These are phyloP conservation scores for Tetrapisispora fleetii DNA, from an alignment of 805 yeast genomes.

Conservation along the genomic window DNA sequence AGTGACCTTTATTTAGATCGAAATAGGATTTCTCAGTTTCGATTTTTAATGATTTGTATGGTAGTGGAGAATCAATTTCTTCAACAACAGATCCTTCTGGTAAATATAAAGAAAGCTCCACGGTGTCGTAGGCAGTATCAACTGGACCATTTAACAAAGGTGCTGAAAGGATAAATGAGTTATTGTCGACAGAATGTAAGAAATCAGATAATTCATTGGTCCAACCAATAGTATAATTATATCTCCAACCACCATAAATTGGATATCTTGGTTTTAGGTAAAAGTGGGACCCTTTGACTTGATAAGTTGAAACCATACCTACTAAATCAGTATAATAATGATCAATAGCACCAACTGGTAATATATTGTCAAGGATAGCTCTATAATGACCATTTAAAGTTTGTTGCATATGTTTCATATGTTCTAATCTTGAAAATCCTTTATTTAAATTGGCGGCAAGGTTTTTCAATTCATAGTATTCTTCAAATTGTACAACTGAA, in stretches of 20 bases:
- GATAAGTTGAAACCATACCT: slow-evolving; percentile 83
- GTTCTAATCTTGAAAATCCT: slow-evolving; percentile 77
- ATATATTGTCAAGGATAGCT: slow-evolving; percentile 46
- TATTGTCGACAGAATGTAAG: slow-evolving; percentile 34
- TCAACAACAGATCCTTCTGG: slow-evolving; percentile 76
- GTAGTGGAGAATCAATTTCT: slow-evolving; percentile 48
- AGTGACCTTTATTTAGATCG: slow-evolving; percentile 71
- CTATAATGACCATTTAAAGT: slow-evolving; percentile 39
- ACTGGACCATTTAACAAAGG: slow-evolving; percentile 67
- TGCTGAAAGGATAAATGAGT: slow-evolving; percentile 48
- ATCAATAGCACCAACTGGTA: slow-evolving; percentile 46
- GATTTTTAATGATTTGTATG: slow-evolving; percentile 16
- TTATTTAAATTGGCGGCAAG: slow-evolving; percentile 56
- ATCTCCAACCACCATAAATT: slow-evolving; percentile 92
- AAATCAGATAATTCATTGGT: slow-evolving; percentile 46
- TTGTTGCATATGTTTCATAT: slow-evolving; percentile 39
- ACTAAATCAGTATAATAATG: slow-evolving; percentile 80
- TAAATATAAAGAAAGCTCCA: slow-evolving; percentile 52
- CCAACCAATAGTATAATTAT: slow-evolving; percentile 96
- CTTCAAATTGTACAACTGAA: slow-evolving; percentile 63
- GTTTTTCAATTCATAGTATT: slow-evolving; percentile 72
- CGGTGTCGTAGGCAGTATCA: slow-evolving; percentile 58
- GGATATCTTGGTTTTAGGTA: slow-evolving; percentile 82
- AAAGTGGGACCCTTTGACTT: slow-evolving; percentile 31
- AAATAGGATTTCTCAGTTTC: slow-evolving; percentile 45